Conservation (phyloP, 2,329 filamentous ascomycete species). For the Neospermospora avenae region DNA sequence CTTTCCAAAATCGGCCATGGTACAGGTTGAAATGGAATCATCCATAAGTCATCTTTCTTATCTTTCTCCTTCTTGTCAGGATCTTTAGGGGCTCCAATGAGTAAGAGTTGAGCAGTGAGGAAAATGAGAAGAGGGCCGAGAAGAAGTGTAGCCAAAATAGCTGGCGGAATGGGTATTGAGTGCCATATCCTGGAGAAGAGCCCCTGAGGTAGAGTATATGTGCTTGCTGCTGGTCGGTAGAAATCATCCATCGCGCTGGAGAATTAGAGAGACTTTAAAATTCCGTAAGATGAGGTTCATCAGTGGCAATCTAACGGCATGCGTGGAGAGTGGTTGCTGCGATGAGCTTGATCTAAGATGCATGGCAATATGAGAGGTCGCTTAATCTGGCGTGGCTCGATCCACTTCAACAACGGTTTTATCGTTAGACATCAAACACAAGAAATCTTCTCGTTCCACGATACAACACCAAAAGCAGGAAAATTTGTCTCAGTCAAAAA, state of each 20-base stretch:
- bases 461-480: no score
- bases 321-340: not conserved
- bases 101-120: conserved; percentile 28
- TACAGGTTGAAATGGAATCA: conserved; percentile 24
- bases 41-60: conserved; percentile 40
- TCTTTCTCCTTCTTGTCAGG: conserved; percentile 12
- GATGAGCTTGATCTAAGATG: not conserved
- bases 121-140: conserved; percentile 22
- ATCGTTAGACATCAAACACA: not conserved
- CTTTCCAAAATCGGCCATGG: conserved; percentile 1
- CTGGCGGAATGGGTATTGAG: conserved; percentile 8
- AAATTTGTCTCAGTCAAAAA: no score
- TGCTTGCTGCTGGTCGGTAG: conserved; percentile 16
- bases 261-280: not conserved
- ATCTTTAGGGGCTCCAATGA: conserved; percentile 14
- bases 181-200: conserved; percentile 7
- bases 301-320: not conserved
- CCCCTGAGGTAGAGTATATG: not conserved
- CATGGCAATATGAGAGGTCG: not conserved
- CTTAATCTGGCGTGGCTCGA: conserved; percentile 8
- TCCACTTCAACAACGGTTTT: not conserved
- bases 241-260: conserved; percentile 24
- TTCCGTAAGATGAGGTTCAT: not conserved
- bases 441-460: not conserved
- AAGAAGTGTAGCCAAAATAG: conserved; percentile 21